phyloP scores from a whole-genome alignment of 352 stramenopile genomes.

The Pythium monospermum region DNA sequence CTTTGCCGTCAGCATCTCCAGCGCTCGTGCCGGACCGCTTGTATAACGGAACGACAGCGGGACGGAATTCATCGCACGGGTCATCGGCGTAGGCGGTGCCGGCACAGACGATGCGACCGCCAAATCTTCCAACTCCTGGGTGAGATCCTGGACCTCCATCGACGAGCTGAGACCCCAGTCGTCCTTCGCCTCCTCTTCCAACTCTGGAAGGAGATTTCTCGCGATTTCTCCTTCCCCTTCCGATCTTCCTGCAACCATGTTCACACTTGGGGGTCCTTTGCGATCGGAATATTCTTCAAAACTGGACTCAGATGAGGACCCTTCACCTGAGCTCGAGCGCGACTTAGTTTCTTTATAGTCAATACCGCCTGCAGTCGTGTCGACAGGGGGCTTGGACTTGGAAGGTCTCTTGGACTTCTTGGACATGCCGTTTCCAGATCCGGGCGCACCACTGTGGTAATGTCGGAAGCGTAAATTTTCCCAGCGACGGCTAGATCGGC shows the following conservation, averaged over 20 bases:
- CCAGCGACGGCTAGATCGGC: too few relatives aligned
- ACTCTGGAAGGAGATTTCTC: neutral
- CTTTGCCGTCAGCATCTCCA: slow-evolving; percentile 1
- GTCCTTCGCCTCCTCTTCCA: neutral
- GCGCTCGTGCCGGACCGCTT: neutral
- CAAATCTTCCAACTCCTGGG: neutral
- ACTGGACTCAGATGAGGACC: neutral
- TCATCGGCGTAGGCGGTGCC: neutral
- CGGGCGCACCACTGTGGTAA: slow-evolving; percentile 15
- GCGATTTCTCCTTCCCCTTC: neutral
- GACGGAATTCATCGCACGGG: neutral
- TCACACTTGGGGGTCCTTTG: slow-evolving; percentile 2
- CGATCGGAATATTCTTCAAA: neutral
- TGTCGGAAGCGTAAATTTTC: too few relatives aligned
- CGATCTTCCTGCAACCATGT: slow-evolving; percentile 3
- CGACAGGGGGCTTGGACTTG: neutral
- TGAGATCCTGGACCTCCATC: neutral
- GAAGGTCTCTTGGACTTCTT: slow-evolving; percentile 5
- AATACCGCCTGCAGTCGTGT: neutral
- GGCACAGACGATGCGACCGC: neutral
- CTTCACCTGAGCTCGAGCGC: neutral
- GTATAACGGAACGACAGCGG: neutral
- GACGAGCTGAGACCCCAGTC: neutral
- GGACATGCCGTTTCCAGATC: neutral
- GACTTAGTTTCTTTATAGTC: neutral